phyloP scores from a whole-genome alignment of 768 basidiomycete species.

The Paxillus ammoniavirescens region DNA sequence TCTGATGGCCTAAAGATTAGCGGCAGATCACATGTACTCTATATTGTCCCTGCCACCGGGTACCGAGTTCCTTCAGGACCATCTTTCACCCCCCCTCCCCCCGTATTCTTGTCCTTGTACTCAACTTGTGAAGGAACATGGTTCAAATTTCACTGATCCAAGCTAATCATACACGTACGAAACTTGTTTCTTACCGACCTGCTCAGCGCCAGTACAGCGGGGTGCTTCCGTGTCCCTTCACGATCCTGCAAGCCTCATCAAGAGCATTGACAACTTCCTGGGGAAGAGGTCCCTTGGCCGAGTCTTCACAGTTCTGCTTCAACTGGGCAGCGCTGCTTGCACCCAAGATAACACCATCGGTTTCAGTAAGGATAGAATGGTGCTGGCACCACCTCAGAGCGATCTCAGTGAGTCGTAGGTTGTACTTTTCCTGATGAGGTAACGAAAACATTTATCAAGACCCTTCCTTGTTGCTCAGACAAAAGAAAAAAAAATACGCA shows the following conservation, averaged over 20 bases:
- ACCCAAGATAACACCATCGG: slow-evolving; percentile 49
- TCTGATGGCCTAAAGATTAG: no score
- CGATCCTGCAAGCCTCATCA: slow-evolving; percentile 47
- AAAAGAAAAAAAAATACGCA: slow-evolving; percentile 19
- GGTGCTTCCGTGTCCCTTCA: slow-evolving; percentile 32
- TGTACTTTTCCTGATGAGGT: slow-evolving; percentile 38
- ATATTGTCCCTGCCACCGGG: background rate
- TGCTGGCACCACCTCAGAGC: slow-evolving; percentile 64
- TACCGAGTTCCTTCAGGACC: no score
- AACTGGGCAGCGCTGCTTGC: slow-evolving; percentile 46
- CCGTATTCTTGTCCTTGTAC: background rate
- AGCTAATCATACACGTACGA: background rate
- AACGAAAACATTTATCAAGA: background rate
- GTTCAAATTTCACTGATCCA: background rate
- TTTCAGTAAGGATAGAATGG: slow-evolving; percentile 44
- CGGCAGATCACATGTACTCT: no score
- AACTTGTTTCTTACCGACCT: background rate
- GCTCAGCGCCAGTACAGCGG: slow-evolving; percentile 38
- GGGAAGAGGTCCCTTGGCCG: slow-evolving; percentile 53
- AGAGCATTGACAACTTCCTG: slow-evolving; percentile 49
- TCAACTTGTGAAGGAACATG: background rate
- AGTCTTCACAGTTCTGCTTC: slow-evolving; percentile 43
- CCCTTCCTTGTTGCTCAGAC: background rate
- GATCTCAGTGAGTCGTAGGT: slow-evolving; percentile 49
- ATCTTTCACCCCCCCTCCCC: background rate